A percentile compares a stretch with the other conserved stretches of the same genome.
Conservation (phyloP, 2,329 filamentous ascomycete species). For the Aschersonia sp. region DNA sequence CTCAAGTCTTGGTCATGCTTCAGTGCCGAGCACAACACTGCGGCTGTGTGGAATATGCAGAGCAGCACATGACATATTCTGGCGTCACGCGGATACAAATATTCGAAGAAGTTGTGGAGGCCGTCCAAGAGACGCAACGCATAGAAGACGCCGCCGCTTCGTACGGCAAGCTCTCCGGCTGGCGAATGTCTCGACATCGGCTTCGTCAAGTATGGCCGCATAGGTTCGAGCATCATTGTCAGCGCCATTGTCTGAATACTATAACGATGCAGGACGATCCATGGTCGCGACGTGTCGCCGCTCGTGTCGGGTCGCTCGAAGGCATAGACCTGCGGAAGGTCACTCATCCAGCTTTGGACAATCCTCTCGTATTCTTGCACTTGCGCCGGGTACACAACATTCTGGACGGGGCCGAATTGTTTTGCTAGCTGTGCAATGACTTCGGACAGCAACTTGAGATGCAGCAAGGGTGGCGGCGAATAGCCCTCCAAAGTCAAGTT, state of each 20-base stretch:
- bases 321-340: constrained; percentile 25
- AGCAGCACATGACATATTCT: constrained; percentile 36
- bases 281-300: constrained; percentile 23
- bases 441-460: constrained; percentile 21
- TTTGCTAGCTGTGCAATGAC: constrained; percentile 16
- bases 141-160: constrained; percentile 26
- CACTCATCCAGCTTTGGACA: constrained; percentile 26
- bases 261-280: constrained; percentile 29
- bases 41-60: constrained; percentile 34
- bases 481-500: constrained; percentile 17
- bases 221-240: constrained; percentile 28
- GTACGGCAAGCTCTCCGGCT: constrained; percentile 20
- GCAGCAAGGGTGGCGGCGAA: constrained; percentile 16
- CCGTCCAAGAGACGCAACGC: constrained; percentile 26
- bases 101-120: constrained; percentile 25
- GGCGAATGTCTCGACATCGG: constrained; percentile 12
- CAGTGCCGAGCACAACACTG: constrained; percentile 34
- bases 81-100: constrained; percentile 27
- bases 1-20: constrained; percentile 29
- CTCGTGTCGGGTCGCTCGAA: constrained; percentile 24
- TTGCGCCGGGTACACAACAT: constrained; percentile 13
- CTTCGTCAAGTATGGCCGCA: constrained; percentile 30
- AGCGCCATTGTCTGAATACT: constrained; percentile 29
- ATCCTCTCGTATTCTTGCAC: constrained; percentile 16
- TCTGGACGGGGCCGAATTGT: constrained; percentile 16